Evolutionary conservation across 495 filamentous ascomycete genomes (phyloP), one percentile per base, ranked within the genome.

Genomic region (Lophium mytilinum): DNA sequence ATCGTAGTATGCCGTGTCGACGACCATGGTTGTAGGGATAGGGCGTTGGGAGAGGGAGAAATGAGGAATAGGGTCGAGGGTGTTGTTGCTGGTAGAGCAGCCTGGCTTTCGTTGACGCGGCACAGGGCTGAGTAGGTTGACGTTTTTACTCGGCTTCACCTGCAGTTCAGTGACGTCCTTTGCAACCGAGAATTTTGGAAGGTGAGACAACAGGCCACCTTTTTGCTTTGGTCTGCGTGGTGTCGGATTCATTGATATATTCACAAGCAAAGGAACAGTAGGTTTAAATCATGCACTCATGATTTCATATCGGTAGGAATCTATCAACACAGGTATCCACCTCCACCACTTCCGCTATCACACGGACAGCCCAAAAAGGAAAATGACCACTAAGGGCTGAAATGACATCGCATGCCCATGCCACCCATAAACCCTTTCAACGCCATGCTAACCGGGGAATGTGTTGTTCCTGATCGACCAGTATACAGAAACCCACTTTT

Each of bases 1-100:
- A 71, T 98, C 94, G 73, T 98, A 98, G 73, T 71, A 74, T 41
- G 65, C 65, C 35, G 71, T 74, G 34, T 74, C 71, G 35, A 68
- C 70, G 24, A 74, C 71, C 70, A 72, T 73, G 19, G 18, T 18
- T 48, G 19, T 50, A 33, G 34, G 37, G 4, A 37, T 34, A 0
- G n/a, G 30, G 46, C 12, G 35, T 30, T 18, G n/a, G 34, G 49
- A 34, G 46, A 46, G 37, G 42, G 33, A 49, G 50, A 33, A 12
- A n/a, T n/a, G n/a, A n/a, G n/a, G n/a, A n/a, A n/a, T n/a, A n/a
- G n/a, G n/a, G n/a, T n/a, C n/a, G n/a, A n/a, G n/a, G n/a, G n/a
- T n/a, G n/a, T n/a, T n/a, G 39, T 36, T 52, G 57, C 37, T 39
- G 55, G 53, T 24, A 8, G 6, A 30, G 24, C 24, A 30, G 45